Conservation (phyloP, 148 eudicot species). For the Heliamphora exappendiculata region DNA sequence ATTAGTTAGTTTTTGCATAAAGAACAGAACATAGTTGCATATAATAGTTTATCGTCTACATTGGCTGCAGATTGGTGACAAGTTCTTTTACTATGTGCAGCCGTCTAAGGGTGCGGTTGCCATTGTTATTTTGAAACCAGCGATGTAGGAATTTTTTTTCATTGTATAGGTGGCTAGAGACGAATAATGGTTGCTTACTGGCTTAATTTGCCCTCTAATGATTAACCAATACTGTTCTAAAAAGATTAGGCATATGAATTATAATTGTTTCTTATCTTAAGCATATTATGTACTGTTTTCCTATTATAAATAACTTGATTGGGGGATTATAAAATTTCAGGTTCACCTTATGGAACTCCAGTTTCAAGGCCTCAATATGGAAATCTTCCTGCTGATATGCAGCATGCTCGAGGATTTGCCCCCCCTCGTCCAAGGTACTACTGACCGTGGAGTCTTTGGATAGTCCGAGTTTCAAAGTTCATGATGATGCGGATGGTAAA, state of each 20-base stretch:
- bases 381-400: conserved; percentile 4
- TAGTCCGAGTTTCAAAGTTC: background rate
- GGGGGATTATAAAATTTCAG: background rate
- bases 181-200: no score
- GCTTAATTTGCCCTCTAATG: no score
- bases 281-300: background rate
- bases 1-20: no score
- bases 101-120: background rate
- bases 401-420: background rate
- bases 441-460: background rate
- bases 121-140: background rate
- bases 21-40: no score
- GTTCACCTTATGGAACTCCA: conserved; percentile 5
- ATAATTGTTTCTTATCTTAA: background rate
- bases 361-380: conserved; percentile 10
- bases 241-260: background rate
- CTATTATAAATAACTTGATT: background rate
- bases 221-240: background rate
- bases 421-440: conserved; percentile 1
- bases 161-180: no score
- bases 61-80: background rate
- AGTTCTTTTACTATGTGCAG: background rate
- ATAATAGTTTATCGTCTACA: no score
- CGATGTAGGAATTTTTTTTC: background rate
- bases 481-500: background rate